phyloP scores from a whole-genome alignment of 2,329 filamentous ascomycete genomes.

The Diaporthe ampelina region DNA sequence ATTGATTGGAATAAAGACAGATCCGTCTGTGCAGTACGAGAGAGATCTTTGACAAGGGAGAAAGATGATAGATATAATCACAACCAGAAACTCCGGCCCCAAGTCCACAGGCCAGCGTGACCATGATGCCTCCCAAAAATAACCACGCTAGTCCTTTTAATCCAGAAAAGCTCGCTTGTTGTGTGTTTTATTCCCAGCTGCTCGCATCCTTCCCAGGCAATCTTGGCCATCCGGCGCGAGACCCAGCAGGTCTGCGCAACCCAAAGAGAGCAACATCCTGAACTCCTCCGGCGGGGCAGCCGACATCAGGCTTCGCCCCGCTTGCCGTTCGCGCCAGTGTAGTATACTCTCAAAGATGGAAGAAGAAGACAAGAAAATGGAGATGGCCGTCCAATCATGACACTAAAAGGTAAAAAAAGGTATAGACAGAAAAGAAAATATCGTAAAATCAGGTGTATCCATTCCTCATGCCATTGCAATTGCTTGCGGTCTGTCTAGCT shows the following conservation, averaged over 20 bases:
- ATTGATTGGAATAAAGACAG: conserved; percentile 10
- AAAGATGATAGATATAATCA: neutral
- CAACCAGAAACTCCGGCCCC: conserved; percentile 25
- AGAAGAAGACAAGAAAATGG: neutral
- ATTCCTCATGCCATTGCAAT: conserved; percentile 12
- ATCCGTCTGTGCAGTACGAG: conserved; percentile 9
- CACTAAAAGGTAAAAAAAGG: conserved; percentile 15
- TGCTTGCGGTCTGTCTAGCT: conserved; percentile 32
- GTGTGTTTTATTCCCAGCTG: conserved; percentile 11
- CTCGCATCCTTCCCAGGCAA: neutral
- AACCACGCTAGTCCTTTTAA: conserved; percentile 32
- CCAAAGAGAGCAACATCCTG: neutral
- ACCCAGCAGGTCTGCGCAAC: neutral
- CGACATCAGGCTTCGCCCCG: neutral
- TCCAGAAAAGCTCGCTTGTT: conserved; percentile 21
- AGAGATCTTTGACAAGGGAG: neutral
- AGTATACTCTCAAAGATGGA: neutral
- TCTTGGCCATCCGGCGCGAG: neutral
- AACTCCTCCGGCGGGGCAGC: conserved; percentile 14
- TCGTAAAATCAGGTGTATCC: conserved; percentile 1
- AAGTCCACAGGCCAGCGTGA: conserved; percentile 28
- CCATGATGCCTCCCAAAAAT: conserved; percentile 26
- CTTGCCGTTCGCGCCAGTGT: neutral
- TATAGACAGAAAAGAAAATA: conserved; percentile 30
- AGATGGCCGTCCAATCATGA: conserved; percentile 31